Base-by-base conservation (phyloP, 2,329 filamentous ascomycete species). In the Colletotrichum truncatum region DNA sequence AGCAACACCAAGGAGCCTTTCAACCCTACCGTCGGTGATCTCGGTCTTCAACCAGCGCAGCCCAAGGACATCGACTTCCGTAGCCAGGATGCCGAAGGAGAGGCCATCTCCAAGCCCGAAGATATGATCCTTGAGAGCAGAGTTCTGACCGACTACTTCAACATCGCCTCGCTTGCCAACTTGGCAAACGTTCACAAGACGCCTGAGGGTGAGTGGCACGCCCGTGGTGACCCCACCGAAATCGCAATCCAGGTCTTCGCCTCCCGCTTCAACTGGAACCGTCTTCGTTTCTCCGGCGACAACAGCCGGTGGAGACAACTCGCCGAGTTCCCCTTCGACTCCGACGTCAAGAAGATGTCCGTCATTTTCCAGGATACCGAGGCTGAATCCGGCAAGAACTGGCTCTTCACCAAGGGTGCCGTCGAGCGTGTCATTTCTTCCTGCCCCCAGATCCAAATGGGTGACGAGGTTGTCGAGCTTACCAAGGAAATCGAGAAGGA, bases 181-280 rank as follows among this genome's bases (percentile, higher is more conserved):
- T 78, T 92, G 21, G 88, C 89, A 2, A 84, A 84, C 32, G 85
- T 92, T 4, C 85, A 89, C 66, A 80, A 87, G 67, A 80, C 79
- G 11, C 79, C 84, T 18, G 70, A 87, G 11, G 76, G 74, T 12
- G 77, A 83, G 56, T 92, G 89, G 89, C 82, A 86, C 59, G 88
- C 86, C 26, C 85, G 87, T 49, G 90, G 89, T 41, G 89, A 91
- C 68, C 88, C 89, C 0, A 91, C 89, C 1, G 91, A 93, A 70
- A 91, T 93, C 66, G 90, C 91, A 2, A 91, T 93, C 46, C 90
- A 93, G 70, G 91, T 93, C 0, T 92, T 93, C 72, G 89, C 89
- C 8, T 87, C 85, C 41, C 87, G 91, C 11, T 93, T 93, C 73
- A 80, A 87, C 59, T 88, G 87, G 82, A 88, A 89, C 66, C 82